Evolutionary conservation across 2,329 filamentous ascomycete genomes (phyloP).

Genomic region (Blumeria graminis): DNA sequence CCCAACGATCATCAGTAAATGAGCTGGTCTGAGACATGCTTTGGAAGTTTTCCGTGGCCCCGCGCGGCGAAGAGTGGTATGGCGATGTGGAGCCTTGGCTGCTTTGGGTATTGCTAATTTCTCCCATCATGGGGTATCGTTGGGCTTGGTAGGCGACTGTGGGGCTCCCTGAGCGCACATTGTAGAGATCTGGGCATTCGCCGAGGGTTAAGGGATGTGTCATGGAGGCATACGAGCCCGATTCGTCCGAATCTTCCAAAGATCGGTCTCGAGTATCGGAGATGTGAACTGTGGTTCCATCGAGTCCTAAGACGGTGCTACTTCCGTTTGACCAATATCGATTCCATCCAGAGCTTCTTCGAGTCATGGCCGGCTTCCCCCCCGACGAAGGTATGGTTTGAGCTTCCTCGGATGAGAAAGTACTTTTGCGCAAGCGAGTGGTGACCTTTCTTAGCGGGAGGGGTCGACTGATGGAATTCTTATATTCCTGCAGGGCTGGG

Average conservation of each 20-base stretch:
- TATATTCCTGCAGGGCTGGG: conserved; percentile 26
- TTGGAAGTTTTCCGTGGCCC: too few species aligned
- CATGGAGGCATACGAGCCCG: conserved; percentile 38
- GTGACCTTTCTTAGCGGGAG: too few species aligned
- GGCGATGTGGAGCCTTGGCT: conserved; percentile 23
- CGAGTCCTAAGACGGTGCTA: conserved; percentile 32
- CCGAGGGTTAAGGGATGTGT: conserved; percentile 42
- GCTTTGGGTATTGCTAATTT: conserved; percentile 36
- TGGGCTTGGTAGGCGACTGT: conserved; percentile 30
- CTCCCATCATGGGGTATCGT: conserved; percentile 26
- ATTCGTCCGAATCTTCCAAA: conserved; percentile 25
- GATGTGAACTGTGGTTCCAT: conserved; percentile 23
- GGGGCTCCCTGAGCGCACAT: conserved; percentile 45
- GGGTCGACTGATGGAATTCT: conserved; percentile 35
- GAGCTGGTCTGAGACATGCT: too few species aligned
- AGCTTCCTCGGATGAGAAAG: neutral
- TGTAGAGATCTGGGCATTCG: conserved; percentile 29
- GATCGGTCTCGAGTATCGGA: conserved; percentile 20
- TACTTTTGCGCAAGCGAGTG: neutral
- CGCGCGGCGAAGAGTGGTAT: neutral
- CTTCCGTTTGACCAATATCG: conserved; percentile 55
- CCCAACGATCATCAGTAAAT: too few species aligned
- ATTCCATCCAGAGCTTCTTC: conserved; percentile 52
- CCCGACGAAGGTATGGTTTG: too few species aligned
- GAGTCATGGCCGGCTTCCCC: conserved; percentile 8